These are phyloP conservation scores for Cicer arietinum DNA, from an alignment of 306 rosid species.

Conservation along the genomic window DNA sequence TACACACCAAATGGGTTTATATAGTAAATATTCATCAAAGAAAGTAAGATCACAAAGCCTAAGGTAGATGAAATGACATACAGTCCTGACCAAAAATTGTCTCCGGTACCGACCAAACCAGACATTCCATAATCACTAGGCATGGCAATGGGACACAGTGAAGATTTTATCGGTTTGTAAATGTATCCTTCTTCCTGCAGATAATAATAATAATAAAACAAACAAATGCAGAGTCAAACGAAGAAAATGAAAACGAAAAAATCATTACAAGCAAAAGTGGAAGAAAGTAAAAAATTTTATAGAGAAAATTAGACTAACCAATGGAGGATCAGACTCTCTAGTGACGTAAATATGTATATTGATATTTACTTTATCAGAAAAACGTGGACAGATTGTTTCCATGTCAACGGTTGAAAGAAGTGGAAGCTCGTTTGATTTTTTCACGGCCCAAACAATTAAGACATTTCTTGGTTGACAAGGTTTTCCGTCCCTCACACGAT, in stretches of 20 bases:
- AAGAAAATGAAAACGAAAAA: background rate
- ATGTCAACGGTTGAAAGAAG: constrained; percentile 76
- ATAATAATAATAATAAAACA: constrained; percentile 9
- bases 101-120: constrained; percentile 81
- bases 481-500: constrained; percentile 73
- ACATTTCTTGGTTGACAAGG: constrained; percentile 70
- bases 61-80: constrained; percentile 70
- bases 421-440: constrained; percentile 76
- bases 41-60: constrained; percentile 64
- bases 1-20: constrained; percentile 61
- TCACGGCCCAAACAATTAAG: constrained; percentile 85
- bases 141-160: constrained; percentile 54
- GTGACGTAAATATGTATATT: constrained; percentile 72
- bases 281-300: constrained; percentile 15
- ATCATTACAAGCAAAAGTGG: background rate
- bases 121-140: constrained; percentile 64
- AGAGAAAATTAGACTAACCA: constrained; percentile 59
- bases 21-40: constrained; percentile 62
- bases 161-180: constrained; percentile 48
- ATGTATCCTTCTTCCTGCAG: constrained; percentile 76
- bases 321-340: constrained; percentile 77
- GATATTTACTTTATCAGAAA: constrained; percentile 62
- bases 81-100: constrained; percentile 80
- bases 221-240: constrained; percentile 18
- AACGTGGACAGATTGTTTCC: constrained; percentile 70